These are phyloP conservation scores for Gossypium lobatum DNA, from an alignment of 441 rosid species.

Conservation along the genomic window DNA sequence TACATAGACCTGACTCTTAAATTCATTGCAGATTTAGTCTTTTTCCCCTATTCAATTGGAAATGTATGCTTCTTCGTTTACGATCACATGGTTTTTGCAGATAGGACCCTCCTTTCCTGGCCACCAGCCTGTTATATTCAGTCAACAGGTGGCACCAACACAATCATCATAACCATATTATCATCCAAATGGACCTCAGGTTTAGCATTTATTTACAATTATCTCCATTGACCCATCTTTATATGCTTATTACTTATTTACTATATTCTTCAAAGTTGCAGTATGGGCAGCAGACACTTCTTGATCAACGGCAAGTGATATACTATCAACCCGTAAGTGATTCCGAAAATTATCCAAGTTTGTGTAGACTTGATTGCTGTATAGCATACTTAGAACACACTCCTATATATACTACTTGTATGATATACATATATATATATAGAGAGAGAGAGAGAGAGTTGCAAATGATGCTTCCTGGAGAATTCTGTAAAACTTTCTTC, in stretches of 20 bases:
- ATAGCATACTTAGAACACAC: neutral
- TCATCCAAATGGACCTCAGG: constrained; percentile 80
- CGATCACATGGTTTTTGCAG: constrained; percentile 32
- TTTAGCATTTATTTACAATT: constrained; percentile 12
- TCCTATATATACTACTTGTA: neutral
- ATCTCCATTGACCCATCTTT: neutral
- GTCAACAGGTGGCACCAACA: constrained; percentile 52
- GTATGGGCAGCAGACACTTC: constrained; percentile 68
- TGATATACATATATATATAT: too few relatives aligned
- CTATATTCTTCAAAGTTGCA: constrained; percentile 26
- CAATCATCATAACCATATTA: constrained; percentile 60
- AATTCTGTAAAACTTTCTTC: neutral
- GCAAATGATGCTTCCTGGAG: neutral
- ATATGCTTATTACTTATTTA: neutral
- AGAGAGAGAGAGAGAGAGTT: too few relatives aligned
- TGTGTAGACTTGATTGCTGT: neutral
- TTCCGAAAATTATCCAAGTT: neutral
- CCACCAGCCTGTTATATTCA: constrained; percentile 67
- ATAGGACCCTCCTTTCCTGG: constrained; percentile 54
- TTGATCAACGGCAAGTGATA: constrained; percentile 59
- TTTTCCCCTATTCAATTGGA: neutral
- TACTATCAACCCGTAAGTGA: constrained; percentile 70
- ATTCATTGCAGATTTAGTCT: neutral
- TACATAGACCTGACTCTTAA: neutral
- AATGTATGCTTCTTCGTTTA: neutral